These are phyloP conservation scores for Cladochytrium replicatum DNA, from an alignment of 192 early-diverging fungal species.

Conservation along the genomic window DNA sequence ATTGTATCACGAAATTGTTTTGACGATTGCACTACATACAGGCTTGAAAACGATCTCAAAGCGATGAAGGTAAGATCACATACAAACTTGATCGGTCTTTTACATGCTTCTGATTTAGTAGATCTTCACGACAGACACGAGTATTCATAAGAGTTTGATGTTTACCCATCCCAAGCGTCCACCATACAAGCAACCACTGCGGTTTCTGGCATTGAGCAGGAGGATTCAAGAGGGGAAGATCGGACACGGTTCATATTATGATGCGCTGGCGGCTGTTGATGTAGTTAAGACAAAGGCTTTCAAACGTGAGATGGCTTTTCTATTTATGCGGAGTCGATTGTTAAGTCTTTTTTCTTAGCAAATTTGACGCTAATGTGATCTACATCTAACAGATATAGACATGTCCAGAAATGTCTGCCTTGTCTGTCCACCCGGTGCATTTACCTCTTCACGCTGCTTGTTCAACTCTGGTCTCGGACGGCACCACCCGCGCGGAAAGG, in stretches of 20 bases:
- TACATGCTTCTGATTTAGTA: constrained; percentile 3
- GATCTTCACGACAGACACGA: constrained; percentile 43
- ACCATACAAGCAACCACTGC: constrained; percentile 41
- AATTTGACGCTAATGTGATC: no score
- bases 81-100: background rate
- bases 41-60: constrained; percentile 59
- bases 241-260: constrained; percentile 63
- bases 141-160: constrained; percentile 54
- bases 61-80: constrained; percentile 27
- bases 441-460: no score
- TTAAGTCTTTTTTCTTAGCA: no score
- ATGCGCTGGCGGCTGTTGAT: constrained; percentile 58
- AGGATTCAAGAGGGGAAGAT: constrained; percentile 26
- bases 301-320: no score
- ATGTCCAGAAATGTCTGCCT: no score
- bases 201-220: constrained; percentile 41
- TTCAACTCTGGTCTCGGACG: no score
- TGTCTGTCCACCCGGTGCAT: no score
- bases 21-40: background rate
- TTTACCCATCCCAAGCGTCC: constrained; percentile 43
- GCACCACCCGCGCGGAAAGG: no score
- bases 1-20: background rate
- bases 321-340: no score
- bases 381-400: no score
- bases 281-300: no score